Percentiles rank a stretch among this genome's conserved stretches.
Conservation (phyloP, 495 filamentous ascomycete genomes). For the Hyaloscypha variabilis region DNA sequence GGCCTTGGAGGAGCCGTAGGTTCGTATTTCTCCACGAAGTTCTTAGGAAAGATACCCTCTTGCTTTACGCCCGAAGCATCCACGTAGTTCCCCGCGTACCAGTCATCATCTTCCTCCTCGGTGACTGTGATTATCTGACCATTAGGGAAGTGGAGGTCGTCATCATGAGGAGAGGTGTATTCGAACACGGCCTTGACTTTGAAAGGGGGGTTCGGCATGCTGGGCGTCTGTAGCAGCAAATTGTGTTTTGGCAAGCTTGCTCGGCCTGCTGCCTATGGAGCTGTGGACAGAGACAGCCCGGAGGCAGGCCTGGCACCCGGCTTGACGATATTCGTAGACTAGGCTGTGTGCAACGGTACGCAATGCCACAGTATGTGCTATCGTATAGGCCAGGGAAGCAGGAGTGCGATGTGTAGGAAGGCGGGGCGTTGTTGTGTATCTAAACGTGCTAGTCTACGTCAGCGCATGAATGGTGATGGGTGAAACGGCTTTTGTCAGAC, state of each 20-base stretch:
- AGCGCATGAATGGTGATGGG: conserved; percentile 30
- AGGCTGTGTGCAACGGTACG: conserved; percentile 12
- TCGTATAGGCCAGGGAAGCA: conserved; percentile 25
- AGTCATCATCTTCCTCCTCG: conserved; percentile 88
- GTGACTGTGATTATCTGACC: conserved; percentile 94
- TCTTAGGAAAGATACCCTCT: conserved; percentile 93
- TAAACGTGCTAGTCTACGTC: conserved; percentile 33
- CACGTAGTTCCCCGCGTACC: conserved; percentile 91
- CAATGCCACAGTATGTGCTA: conserved; percentile 18
- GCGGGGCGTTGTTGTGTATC: conserved; percentile 32
- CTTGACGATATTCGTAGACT: conserved; percentile 15
- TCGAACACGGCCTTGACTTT: conserved; percentile 95
- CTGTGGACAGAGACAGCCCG: neutral
- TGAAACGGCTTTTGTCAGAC: conserved; percentile 29
- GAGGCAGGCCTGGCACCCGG: conserved; percentile 7
- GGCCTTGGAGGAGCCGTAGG: conserved; percentile 89
- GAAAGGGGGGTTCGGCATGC: conserved; percentile 80
- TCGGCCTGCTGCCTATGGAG: conserved; percentile 29
- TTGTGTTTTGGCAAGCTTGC: conserved; percentile 9
- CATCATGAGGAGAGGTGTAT: conserved; percentile 87
- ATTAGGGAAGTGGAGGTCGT: conserved; percentile 84
- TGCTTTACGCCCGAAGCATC: conserved; percentile 71
- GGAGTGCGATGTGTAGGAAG: conserved; percentile 9
- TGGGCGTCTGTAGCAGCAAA: conserved; percentile 29
- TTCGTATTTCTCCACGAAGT: conserved; percentile 95